Evolutionary conservation across 768 basidiomycete genomes (phyloP).

Genomic region (Paxillus ammoniavirescens): DNA sequence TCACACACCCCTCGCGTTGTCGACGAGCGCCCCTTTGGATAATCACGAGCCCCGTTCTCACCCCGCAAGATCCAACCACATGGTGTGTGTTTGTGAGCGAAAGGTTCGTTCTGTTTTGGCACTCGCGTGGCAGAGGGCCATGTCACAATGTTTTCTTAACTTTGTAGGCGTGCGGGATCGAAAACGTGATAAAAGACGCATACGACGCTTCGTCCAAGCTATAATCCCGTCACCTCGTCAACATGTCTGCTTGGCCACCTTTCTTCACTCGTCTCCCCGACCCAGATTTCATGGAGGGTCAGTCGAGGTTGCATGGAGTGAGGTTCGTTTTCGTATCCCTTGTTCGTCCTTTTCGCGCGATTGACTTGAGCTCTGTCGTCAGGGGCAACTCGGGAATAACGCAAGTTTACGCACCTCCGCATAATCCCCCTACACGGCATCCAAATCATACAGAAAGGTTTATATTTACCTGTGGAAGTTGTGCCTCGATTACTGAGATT

Average conservation of each 20-base stretch:
- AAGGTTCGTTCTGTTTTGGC: neutral
- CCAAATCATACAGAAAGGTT: conserved; percentile 5
- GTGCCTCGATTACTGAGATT: neutral
- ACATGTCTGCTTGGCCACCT: neutral
- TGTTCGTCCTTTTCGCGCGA: neutral
- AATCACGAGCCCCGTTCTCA: neutral
- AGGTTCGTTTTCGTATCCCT: conserved; percentile 6
- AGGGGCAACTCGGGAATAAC: conserved; percentile 5
- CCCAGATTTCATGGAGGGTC: neutral
- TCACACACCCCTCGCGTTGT: neutral
- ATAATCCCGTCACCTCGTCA: neutral
- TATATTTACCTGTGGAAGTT: neutral
- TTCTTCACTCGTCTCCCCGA: neutral
- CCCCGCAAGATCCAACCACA: neutral
- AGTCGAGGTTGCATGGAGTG: neutral
- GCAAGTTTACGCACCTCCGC: conserved; percentile 1
- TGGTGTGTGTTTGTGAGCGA: neutral
- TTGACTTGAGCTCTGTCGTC: neutral
- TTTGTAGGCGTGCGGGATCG: neutral
- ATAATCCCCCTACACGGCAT: neutral
- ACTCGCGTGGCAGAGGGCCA: neutral
- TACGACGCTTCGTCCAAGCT: neutral
- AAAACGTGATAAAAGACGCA: neutral
- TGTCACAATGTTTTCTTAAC: neutral
- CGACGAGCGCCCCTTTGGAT: neutral